Conservation (phyloP, 176 grass and related monocot species). For the Eremochloa ophiuroides region DNA sequence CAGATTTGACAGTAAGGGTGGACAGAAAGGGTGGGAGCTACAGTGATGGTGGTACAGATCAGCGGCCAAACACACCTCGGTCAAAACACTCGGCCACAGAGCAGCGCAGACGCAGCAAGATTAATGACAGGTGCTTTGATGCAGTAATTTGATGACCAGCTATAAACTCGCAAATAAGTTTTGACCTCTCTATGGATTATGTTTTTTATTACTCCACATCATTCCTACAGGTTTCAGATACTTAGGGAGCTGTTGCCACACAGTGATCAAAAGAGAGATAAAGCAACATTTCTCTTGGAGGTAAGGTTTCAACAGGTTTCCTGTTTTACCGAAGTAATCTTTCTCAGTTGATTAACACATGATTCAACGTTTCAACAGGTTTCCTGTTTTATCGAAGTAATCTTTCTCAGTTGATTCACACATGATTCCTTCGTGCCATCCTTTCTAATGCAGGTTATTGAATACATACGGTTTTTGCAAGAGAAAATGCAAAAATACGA, state of each 20-base stretch:
- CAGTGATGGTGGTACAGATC: slow-evolving; percentile 68
- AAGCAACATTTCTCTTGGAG: slow-evolving; percentile 96
- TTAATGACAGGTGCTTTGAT: slow-evolving; percentile 80
- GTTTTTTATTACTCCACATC: not conserved
- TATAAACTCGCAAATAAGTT: not conserved
- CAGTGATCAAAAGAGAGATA: slow-evolving; percentile 98
- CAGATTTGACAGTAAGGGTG: slow-evolving; percentile 45
- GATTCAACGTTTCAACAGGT: not conserved
- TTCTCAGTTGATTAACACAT: slow-evolving; percentile 1
- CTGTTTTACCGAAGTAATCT: not conserved
- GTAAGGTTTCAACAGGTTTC: slow-evolving; percentile 27
- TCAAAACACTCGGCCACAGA: slow-evolving; percentile 97
- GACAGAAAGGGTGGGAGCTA: slow-evolving; percentile 67
- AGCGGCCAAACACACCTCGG: slow-evolving; percentile 71
- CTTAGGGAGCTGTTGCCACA: slow-evolving; percentile 94
- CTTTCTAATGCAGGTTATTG: slow-evolving; percentile 50
- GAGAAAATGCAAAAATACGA: slow-evolving; percentile 76
- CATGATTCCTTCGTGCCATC: slow-evolving; percentile 12
- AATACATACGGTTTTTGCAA: slow-evolving; percentile 95
- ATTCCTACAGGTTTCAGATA: slow-evolving; percentile 92
- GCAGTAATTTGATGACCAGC: not conserved
- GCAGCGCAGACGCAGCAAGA: slow-evolving; percentile 94
- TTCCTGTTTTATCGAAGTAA: not conserved
- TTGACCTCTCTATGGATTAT: not conserved
- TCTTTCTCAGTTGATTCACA: not conserved